Evolutionary conservation across 1,284 basidiomycete genomes (phyloP), one percentile per base, ranked within the genome.

Genomic region (Nidula niveotomentosa): DNA sequence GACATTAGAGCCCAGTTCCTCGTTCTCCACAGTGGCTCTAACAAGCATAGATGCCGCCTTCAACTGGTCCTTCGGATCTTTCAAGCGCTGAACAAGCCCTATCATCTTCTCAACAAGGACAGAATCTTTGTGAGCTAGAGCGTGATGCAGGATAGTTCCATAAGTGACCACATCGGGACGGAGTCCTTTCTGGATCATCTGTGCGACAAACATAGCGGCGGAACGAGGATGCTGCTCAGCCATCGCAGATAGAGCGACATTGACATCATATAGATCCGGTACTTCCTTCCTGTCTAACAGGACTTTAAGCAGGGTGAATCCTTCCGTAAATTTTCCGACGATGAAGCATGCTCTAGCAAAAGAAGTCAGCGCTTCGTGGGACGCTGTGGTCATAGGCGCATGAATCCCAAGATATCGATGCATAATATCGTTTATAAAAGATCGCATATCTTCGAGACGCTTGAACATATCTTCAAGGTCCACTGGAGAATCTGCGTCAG

Each of bases 251-350:
- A 90, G 72, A 48, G 76, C 78, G 50, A 90, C 79, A 62, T 88
- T 88, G 52, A 86, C 70, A 62, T 90, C 88, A 60, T 80, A 70
- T 47, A 77, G 57, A 64, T 90, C 86, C 12, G 85, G 85, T 52
- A 79, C 63, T 62, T 85, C 78, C 53, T 66, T 70, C 44, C 83
- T 79, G 17, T 65, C 58, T 43, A 81, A 62, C 45, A 88, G 63
- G 48, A 76, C 57, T 53, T 71, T 70, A 61, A 90, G 72, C n/a
- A 74, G 65, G 10, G 66, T 58, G 55, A 86, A 74, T 1, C 83
- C 85, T 43, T 77, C 71, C 41, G 62, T 50, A 58, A 77, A 66
- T 49, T 76, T 65, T n/a, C 81, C 84, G 23, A 84, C 66, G 56
- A 87, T 74, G 60, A 88, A 83, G 64, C 79, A 78, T 17, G 79